These are phyloP conservation scores for Brassica nigra DNA, from an alignment of 345 rosid genomes.

Conservation along the genomic window DNA sequence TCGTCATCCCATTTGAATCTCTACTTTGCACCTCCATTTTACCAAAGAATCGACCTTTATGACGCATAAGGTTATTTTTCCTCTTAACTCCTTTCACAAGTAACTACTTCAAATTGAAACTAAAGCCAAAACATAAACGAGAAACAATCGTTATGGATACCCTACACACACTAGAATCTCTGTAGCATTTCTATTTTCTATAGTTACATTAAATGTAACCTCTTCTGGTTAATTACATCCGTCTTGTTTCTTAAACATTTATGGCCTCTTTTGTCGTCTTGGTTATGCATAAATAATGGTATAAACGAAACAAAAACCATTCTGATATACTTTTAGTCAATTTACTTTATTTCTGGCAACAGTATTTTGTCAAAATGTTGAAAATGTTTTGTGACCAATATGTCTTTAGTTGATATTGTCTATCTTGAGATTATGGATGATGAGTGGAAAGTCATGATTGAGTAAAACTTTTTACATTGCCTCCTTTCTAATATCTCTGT, in stretches of 20 bases:
- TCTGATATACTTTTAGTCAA: neutral
- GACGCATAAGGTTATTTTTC: neutral
- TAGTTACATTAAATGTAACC: neutral
- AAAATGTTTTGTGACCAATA: neutral
- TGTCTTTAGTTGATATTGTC: neutral
- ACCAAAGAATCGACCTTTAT: conserved; percentile 29
- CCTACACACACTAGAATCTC: neutral
- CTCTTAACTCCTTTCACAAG: neutral
- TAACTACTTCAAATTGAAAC: neutral
- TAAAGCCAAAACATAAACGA: neutral
- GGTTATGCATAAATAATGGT: neutral
- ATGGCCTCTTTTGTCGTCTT: neutral
- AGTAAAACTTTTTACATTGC: neutral
- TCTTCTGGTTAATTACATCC: neutral
- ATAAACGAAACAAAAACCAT: neutral
- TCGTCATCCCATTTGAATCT: conserved; percentile 8
- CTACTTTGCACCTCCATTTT: conserved; percentile 16
- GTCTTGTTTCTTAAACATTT: neutral
- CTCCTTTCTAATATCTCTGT: neutral
- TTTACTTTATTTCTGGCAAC: neutral
- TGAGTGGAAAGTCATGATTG: neutral
- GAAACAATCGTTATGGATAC: neutral
- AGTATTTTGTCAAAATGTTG: neutral
- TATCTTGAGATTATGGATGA: neutral
- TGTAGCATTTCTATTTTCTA: neutral